Conservation (phyloP, 768 basidiomycete genomes). For the Pilatotrama ljubarskyi region DNA sequence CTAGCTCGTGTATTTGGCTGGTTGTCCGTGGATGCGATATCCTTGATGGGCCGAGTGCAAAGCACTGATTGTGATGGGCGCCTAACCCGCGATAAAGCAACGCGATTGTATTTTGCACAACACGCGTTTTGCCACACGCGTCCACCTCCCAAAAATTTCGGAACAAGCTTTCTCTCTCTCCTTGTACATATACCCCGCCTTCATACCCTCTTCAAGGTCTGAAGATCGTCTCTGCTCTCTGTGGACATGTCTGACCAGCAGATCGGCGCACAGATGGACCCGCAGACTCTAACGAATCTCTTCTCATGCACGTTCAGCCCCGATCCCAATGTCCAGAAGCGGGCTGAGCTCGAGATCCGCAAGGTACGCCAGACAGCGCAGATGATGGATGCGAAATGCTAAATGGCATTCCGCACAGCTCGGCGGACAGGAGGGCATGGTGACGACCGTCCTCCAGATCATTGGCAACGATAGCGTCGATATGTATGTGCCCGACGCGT, state of each 20-base stretch:
- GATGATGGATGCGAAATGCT: background rate
- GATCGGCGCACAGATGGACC: constrained; percentile 54
- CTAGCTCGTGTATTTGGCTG: background rate
- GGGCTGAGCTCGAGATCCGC: constrained; percentile 85
- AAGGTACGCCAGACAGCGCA: constrained; percentile 49
- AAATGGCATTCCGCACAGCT: constrained; percentile 47
- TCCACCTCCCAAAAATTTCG: constrained; percentile 23
- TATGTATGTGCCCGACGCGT: constrained; percentile 57
- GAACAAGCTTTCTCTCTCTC: constrained; percentile 15
- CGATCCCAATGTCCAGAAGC: constrained; percentile 84
- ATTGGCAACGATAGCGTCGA: constrained; percentile 77
- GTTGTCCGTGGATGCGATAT: background rate
- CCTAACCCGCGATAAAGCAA: constrained; percentile 18
- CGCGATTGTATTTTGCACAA: constrained; percentile 17
- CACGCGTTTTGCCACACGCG: constrained; percentile 27
- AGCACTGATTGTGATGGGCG: constrained; percentile 11
- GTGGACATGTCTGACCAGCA: background rate
- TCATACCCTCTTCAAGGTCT: constrained; percentile 13
- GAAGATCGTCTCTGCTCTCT: background rate
- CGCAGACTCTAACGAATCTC: constrained; percentile 72
- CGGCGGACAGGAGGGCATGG: constrained; percentile 77
- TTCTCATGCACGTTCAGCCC: constrained; percentile 80
- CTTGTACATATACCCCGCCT: constrained; percentile 24
- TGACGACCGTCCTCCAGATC: constrained; percentile 83
- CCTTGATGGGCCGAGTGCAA: background rate